Percentiles rank a stretch among this genome's conserved stretches.
These are phyloP conservation scores for Pyrenophora tritici-repentis DNA, from an alignment of 2,329 filamentous ascomycete species.

Conservation along the genomic window DNA sequence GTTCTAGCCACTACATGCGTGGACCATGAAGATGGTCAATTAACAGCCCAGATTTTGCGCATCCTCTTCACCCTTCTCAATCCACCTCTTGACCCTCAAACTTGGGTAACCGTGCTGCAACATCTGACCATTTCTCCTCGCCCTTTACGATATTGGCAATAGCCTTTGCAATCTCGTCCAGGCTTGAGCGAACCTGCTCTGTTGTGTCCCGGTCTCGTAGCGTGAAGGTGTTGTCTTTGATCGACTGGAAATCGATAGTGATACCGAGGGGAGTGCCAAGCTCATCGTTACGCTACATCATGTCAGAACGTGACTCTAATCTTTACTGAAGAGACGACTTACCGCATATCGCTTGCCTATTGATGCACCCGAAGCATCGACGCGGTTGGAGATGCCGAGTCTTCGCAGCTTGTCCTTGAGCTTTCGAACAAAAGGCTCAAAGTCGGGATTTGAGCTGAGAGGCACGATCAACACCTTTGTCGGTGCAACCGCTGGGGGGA, in stretches of 20 bases:
- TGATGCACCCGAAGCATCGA: constrained; percentile 87
- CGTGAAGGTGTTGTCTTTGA: constrained; percentile 85
- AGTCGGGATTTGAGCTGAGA: constrained; percentile 78
- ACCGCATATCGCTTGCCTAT: constrained; percentile 84
- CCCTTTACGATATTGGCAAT: constrained; percentile 68
- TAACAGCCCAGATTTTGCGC: too few relatives aligned
- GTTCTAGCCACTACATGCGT: too few relatives aligned
- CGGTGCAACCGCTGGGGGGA: constrained; percentile 80
- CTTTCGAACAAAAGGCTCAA: constrained; percentile 75
- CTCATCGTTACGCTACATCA: constrained; percentile 78
- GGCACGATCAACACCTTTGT: constrained; percentile 94
- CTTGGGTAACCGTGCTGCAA: constrained; percentile 77
- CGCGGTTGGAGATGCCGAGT: constrained; percentile 77
- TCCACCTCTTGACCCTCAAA: constrained; percentile 64
- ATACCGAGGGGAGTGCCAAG: constrained; percentile 92
- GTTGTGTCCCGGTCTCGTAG: constrained; percentile 86
- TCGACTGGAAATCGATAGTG: constrained; percentile 93
- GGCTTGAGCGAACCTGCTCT: constrained; percentile 82
- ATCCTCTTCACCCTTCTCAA: constrained; percentile 8
- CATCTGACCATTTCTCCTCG: constrained; percentile 69
- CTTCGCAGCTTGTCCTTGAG: constrained; percentile 77
- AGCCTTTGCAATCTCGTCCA: constrained; percentile 78
- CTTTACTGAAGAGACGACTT: constrained; percentile 12
- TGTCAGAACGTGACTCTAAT: constrained; percentile 20
- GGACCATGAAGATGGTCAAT: too few relatives aligned